Percentiles rank a stretch among this genome's conserved stretches.
Conservation (phyloP, 371 early-diverging fungal genomes). For the Nematocida parisii region DNA sequence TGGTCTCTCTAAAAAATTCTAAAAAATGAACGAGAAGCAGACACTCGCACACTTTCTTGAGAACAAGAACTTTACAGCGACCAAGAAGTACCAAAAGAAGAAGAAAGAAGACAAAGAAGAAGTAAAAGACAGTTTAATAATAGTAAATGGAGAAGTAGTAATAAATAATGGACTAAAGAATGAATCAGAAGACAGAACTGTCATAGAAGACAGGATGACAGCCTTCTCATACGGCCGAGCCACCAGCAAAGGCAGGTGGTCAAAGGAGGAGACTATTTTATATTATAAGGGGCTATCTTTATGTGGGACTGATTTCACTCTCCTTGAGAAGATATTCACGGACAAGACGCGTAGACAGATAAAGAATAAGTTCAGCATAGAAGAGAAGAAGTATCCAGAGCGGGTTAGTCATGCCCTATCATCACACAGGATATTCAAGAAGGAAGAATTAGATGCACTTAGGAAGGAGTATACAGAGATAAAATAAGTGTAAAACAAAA, state of each 20-base stretch:
- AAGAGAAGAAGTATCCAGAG: conserved; percentile 52
- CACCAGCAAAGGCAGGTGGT: conserved; percentile 59
- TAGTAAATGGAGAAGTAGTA: conserved; percentile 66
- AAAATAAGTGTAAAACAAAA: neutral
- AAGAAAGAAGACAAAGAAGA: neutral
- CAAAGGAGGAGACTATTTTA: conserved; percentile 63
- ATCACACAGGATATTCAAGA: neutral
- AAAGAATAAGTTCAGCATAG: conserved; percentile 66
- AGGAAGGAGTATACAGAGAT: conserved; percentile 33
- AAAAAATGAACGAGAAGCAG: neutral
- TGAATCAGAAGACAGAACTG: conserved; percentile 23
- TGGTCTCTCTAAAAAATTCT: too few species aligned
- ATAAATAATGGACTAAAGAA: conserved; percentile 43
- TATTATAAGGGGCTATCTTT: conserved; percentile 66
- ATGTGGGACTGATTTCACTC: conserved; percentile 69
- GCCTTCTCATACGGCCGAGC: conserved; percentile 64
- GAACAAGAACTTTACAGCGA: conserved; percentile 66
- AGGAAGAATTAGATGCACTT: conserved; percentile 26
- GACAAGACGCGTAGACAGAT: conserved; percentile 66
- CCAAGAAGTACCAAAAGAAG: conserved; percentile 37
- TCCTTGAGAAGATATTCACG: conserved; percentile 63
- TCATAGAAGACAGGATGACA: conserved; percentile 63
- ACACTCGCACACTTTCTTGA: conserved; percentile 63
- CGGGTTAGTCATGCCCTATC: conserved; percentile 11
- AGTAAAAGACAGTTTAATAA: conserved; percentile 53